Percentiles rank a stretch among this genome's conserved stretches.
Conservation (phyloP, 257 asterid genomes). For the Parsonsia alboflavescens region DNA sequence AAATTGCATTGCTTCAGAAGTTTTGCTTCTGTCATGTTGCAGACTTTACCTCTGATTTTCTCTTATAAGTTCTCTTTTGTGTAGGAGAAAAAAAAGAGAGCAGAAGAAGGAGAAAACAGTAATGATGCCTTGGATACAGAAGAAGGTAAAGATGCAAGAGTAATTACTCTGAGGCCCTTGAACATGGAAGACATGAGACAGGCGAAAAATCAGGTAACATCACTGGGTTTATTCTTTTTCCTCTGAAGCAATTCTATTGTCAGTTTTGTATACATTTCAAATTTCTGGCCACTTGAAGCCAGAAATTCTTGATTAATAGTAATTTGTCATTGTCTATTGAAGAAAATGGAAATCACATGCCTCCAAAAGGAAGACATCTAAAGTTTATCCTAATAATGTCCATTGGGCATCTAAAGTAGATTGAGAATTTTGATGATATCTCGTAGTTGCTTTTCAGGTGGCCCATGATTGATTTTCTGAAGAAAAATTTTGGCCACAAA, state of each 20-base stretch:
- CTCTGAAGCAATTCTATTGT: background rate
- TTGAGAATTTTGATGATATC: background rate
- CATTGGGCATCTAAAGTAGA: background rate
- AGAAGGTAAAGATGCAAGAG: slow-evolving; percentile 51
- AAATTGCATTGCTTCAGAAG: background rate
- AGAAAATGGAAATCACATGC: background rate
- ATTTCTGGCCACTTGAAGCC: background rate
- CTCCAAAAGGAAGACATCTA: background rate
- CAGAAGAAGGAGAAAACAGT: slow-evolving; percentile 39
- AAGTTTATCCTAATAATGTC: background rate
- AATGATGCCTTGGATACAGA: slow-evolving; percentile 37
- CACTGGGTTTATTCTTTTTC: background rate
- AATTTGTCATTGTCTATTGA: background rate
- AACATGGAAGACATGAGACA: slow-evolving; percentile 88
- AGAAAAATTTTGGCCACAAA: background rate
- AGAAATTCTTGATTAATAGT: background rate
- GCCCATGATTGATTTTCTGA: background rate
- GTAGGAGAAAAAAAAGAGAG: slow-evolving; percentile 52
- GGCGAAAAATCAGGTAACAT: slow-evolving; percentile 79
- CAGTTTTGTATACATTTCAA: background rate
- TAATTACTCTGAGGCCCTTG: slow-evolving; percentile 62
- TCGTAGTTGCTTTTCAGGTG: background rate
- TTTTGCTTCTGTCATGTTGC: background rate
- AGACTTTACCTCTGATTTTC: background rate
- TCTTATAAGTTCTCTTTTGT: slow-evolving; percentile 11